phyloP scores from a whole-genome alignment of 805 yeast genomes.

The Teunomyces pallodes region DNA sequence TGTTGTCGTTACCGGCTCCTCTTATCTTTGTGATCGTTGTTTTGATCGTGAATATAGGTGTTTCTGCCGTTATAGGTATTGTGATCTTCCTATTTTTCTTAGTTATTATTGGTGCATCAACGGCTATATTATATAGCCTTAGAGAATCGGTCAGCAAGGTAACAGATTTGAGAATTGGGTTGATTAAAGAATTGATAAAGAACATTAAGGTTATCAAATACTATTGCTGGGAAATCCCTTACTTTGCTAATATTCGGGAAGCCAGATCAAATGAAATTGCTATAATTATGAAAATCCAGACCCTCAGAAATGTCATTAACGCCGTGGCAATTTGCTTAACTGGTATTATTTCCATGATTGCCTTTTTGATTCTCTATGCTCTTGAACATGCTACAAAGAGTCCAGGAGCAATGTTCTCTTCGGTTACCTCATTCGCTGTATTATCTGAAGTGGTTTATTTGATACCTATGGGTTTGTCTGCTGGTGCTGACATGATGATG shows the following conservation, averaged over 20 bases:
- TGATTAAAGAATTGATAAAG: slow-evolving; percentile 14
- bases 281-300: slow-evolving; percentile 12
- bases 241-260: slow-evolving; percentile 9
- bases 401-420: slow-evolving; percentile 14
- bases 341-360: slow-evolving; percentile 14
- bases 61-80: slow-evolving; percentile 16
- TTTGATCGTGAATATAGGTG: slow-evolving; percentile 15
- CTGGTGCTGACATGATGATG: slow-evolving; percentile 13
- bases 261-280: slow-evolving; percentile 14
- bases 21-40: slow-evolving; percentile 12
- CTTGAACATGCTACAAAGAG: slow-evolving; percentile 6
- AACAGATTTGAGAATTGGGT: slow-evolving; percentile 16
- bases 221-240: slow-evolving; percentile 20
- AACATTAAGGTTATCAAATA: slow-evolving; percentile 19
- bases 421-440: slow-evolving; percentile 16
- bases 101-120: slow-evolving; percentile 5
- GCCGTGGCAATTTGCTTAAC: slow-evolving; percentile 13
- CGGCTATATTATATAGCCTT: slow-evolving; percentile 6
- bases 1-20: slow-evolving; percentile 12
- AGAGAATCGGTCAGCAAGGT: slow-evolving; percentile 9
- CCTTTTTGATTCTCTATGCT: slow-evolving; percentile 16
- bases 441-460: slow-evolving; percentile 10
- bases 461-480: slow-evolving; percentile 13
- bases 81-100: slow-evolving; percentile 12
- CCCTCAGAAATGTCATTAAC: slow-evolving; percentile 10